Percentiles rank a stretch among this genome's conserved stretches.
phyloP scores from a whole-genome alignment of 139 green algal species.

The Chlamydomonas incerta region DNA sequence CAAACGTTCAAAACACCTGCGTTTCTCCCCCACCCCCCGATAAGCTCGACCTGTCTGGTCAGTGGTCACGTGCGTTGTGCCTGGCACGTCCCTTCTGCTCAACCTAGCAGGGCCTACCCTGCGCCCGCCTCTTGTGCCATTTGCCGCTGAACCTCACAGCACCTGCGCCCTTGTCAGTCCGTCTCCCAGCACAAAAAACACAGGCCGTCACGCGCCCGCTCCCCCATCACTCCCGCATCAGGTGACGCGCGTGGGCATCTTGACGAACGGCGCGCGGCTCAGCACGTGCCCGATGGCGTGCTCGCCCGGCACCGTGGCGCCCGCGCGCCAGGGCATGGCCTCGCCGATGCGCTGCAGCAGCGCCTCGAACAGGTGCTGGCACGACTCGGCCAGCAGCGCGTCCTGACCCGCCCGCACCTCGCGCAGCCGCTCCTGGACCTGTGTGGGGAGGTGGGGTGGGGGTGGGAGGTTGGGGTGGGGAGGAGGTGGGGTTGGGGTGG shows the following conservation, averaged over 20 bases:
- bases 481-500: too few relatives aligned
- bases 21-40: too few relatives aligned
- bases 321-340: neutral
- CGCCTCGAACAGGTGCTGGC: constrained; percentile 19
- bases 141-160: too few relatives aligned
- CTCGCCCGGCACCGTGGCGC: neutral
- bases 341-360: constrained; percentile 26
- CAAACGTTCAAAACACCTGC: too few relatives aligned
- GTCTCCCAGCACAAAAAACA: too few relatives aligned
- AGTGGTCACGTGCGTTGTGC: too few relatives aligned
- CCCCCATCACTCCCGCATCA: neutral
- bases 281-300: neutral
- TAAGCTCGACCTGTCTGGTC: too few relatives aligned
- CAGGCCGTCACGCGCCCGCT: too few relatives aligned
- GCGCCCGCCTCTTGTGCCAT: too few relatives aligned
- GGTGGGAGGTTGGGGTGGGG: neutral
- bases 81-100: too few relatives aligned
- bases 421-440: constrained; percentile 28
- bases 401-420: constrained; percentile 11
- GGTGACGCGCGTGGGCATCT: constrained; percentile 6
- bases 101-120: too few relatives aligned
- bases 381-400: neutral
- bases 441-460: neutral
- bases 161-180: too few relatives aligned
- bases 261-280: neutral